phyloP scores from a whole-genome alignment of 2,329 filamentous ascomycete genomes.

The Colletotrichum cordylinicola region DNA sequence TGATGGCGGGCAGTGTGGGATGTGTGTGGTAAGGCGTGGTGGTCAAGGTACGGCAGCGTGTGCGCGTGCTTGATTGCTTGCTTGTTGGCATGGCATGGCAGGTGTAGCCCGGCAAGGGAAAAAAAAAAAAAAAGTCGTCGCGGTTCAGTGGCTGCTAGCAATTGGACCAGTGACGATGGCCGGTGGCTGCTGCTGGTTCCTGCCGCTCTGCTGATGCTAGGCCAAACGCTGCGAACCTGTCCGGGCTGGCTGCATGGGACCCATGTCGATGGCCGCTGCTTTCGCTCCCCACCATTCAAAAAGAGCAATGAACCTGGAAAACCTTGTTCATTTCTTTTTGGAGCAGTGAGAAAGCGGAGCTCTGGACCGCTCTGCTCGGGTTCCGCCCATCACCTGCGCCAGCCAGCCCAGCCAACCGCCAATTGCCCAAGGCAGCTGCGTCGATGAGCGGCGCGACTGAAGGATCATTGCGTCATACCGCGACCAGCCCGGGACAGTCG shows the following conservation, averaged over 20 bases:
- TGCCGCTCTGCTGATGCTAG: neutral
- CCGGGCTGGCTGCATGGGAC: conserved; percentile 5
- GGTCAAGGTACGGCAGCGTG: neutral
- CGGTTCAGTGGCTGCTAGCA: neutral
- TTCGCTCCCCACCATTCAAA: conserved; percentile 11
- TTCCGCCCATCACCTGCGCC: neutral
- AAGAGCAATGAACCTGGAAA: conserved; percentile 15
- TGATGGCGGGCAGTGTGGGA: neutral
- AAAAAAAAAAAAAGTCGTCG: neutral
- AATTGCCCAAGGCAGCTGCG: conserved; percentile 5
- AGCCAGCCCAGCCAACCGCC: neutral
- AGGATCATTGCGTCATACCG: conserved; percentile 16
- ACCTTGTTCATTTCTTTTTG: conserved; percentile 19
- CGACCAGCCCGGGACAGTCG: conserved; percentile 9
- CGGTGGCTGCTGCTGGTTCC: neutral
- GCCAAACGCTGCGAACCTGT: neutral
- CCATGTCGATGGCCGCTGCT: conserved; percentile 8
- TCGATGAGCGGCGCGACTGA: conserved; percentile 1
- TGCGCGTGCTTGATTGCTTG: neutral
- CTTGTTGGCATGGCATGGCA: neutral
- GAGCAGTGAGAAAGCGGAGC: neutral
- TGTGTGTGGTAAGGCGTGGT: neutral
- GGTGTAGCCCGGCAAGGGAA: neutral
- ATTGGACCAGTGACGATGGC: neutral
- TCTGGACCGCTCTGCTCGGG: neutral